These are phyloP conservation scores for Sugiyamaella americana DNA, from an alignment of 805 yeast genomes.

Conservation along the genomic window DNA sequence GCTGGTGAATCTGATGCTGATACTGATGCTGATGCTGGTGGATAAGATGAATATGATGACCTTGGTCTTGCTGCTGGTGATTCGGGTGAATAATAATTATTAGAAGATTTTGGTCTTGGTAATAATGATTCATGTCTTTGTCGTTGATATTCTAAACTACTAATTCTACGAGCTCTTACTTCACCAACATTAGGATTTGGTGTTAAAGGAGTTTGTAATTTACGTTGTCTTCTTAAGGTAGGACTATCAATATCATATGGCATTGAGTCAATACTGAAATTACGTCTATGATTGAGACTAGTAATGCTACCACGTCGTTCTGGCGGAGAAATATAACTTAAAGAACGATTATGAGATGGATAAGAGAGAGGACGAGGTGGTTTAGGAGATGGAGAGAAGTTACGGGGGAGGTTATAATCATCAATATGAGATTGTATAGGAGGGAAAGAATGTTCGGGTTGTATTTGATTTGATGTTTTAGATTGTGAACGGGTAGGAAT, in stretches of 20 bases:
- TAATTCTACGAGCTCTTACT: slow-evolving; percentile 3
- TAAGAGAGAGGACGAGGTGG: too few species aligned
- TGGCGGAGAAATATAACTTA: too few species aligned
- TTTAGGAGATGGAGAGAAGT: too few species aligned
- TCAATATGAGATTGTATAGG: too few species aligned
- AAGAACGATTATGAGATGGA: too few species aligned
- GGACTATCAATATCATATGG: slow-evolving; percentile 12
- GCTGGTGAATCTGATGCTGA: neutral
- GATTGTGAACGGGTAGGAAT: too few species aligned
- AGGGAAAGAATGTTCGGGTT: too few species aligned
- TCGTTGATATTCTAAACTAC: slow-evolving; percentile 5
- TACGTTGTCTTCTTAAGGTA: slow-evolving; percentile 11
- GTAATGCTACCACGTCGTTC: too few species aligned
- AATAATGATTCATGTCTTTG: slow-evolving; percentile 2
- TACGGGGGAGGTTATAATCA: too few species aligned
- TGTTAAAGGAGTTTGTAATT: slow-evolving; percentile 2
- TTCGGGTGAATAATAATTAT: neutral
- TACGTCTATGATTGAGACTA: neutral
- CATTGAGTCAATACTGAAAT: neutral
- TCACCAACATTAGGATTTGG: slow-evolving; percentile 8
- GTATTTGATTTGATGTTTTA: too few species aligned
- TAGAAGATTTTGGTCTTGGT: neutral
- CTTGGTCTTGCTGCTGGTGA: neutral
- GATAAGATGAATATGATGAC: neutral
- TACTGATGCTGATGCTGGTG: neutral